phyloP scores from a whole-genome alignment of 2,329 filamentous ascomycete species.

The Pseudopithomyces maydicus region DNA sequence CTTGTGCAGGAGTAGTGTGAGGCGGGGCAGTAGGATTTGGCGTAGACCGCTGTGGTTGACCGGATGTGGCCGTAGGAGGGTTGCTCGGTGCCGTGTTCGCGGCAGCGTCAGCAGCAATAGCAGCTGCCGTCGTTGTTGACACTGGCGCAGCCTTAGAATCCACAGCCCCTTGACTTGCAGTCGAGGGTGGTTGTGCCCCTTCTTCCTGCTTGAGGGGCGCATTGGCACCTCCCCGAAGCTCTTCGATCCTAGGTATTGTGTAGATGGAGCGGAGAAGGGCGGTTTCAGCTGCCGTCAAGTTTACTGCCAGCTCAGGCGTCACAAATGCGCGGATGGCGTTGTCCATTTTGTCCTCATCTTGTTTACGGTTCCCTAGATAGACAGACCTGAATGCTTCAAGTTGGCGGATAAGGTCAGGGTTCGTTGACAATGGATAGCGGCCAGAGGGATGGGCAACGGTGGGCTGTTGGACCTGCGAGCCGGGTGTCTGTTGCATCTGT shows the following conservation, averaged over 20 bases:
- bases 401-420: constrained; percentile 36
- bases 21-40: constrained; percentile 32
- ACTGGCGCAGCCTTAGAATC: constrained; percentile 14
- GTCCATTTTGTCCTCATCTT: constrained; percentile 36
- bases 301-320: constrained; percentile 26
- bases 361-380: constrained; percentile 30
- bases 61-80: constrained; percentile 8
- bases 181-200: not conserved
- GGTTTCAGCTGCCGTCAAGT: constrained; percentile 29
- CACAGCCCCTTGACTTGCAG: constrained; percentile 11
- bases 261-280: constrained; percentile 31
- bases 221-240: not conserved
- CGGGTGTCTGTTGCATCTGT: constrained; percentile 15
- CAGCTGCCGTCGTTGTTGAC: constrained; percentile 31
- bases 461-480: constrained; percentile 8
- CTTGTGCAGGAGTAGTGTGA: constrained; percentile 9
- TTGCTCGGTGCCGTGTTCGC: constrained; percentile 19
- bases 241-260: constrained; percentile 19
- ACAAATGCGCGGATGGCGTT: constrained; percentile 41
- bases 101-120: constrained; percentile 40
- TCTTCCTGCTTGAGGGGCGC: constrained; percentile 6
- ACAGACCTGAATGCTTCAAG: constrained; percentile 41
- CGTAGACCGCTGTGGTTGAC: constrained; percentile 32
- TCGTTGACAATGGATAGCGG: constrained; percentile 35
- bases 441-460: constrained; percentile 28